phyloP scores from a whole-genome alignment of 1,284 basidiomycete genomes.

The Macrocystidia cucumis region DNA sequence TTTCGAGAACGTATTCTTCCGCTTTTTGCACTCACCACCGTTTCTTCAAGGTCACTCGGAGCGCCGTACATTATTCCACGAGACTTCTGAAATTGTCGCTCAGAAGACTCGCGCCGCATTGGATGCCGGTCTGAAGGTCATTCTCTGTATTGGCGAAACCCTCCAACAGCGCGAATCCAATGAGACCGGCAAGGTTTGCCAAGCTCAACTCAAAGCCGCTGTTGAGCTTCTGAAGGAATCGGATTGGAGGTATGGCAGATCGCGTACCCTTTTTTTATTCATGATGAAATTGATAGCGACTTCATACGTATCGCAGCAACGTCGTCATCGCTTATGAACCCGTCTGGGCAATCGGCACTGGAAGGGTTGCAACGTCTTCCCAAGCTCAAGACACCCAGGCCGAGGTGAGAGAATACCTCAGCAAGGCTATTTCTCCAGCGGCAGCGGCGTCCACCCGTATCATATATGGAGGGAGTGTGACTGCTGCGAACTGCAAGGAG shows the following conservation, averaged over 20 bases:
- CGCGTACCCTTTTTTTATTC: background rate
- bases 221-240: slow-evolving; percentile 52
- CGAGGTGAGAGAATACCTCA: slow-evolving; percentile 77
- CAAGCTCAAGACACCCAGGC: slow-evolving; percentile 93
- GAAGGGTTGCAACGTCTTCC: slow-evolving; percentile 87
- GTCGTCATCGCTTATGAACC: slow-evolving; percentile 95
- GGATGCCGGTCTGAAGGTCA: slow-evolving; percentile 72
- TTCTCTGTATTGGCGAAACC: slow-evolving; percentile 96
- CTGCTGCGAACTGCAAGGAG: slow-evolving; percentile 81
- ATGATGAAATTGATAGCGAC: background rate
- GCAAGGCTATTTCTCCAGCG: slow-evolving; percentile 52
- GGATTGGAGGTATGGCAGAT: slow-evolving; percentile 71
- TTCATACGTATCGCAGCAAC: slow-evolving; percentile 39
- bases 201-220: slow-evolving; percentile 79
- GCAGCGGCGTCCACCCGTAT: slow-evolving; percentile 80
- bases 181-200: slow-evolving; percentile 76
- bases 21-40: background rate
- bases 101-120: slow-evolving; percentile 84
- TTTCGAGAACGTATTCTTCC: slow-evolving; percentile 10
- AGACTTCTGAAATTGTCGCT: slow-evolving; percentile 80
- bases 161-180: slow-evolving; percentile 82
- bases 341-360: slow-evolving; percentile 99
- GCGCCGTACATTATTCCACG: slow-evolving; percentile 88
- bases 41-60: slow-evolving; percentile 90
- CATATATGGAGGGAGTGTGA: slow-evolving; percentile 96